phyloP scores from a whole-genome alignment of 2,329 filamentous ascomycete species.

The Fusarium virguliforme region DNA sequence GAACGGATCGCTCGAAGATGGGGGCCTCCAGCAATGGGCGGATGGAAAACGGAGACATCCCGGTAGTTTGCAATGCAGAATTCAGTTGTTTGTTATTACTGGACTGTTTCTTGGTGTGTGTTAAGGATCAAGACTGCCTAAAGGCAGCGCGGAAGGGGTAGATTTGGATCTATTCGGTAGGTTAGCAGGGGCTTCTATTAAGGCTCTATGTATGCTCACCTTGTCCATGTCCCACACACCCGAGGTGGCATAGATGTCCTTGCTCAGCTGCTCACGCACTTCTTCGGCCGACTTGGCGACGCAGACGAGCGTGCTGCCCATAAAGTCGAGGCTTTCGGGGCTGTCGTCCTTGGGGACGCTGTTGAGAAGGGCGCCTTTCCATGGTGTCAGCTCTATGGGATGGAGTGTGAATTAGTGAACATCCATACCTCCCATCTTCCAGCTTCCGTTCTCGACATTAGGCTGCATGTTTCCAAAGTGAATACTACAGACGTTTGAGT shows the following conservation, averaged over 20 bases:
- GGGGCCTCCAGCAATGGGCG: constrained; percentile 17
- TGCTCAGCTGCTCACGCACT: constrained; percentile 75
- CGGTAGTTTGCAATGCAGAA: constrained; percentile 14
- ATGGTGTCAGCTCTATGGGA: not conserved
- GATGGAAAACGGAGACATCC: constrained; percentile 21
- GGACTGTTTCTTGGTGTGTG: not conserved
- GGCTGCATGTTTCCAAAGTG: constrained; percentile 73
- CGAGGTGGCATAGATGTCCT: constrained; percentile 79
- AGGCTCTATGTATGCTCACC: constrained; percentile 54
- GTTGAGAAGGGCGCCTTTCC: constrained; percentile 76
- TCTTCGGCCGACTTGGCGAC: constrained; percentile 79
- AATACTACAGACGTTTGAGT: constrained; percentile 40
- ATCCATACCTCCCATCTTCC: constrained; percentile 75
- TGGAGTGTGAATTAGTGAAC: constrained; percentile 42
- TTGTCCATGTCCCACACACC: constrained; percentile 89
- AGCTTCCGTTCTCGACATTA: constrained; percentile 68
- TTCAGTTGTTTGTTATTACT: constrained; percentile 17
- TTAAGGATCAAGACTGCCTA: constrained; percentile 47
- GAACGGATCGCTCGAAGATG: constrained; percentile 17
- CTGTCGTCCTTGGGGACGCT: constrained; percentile 75
- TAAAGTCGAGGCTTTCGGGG: constrained; percentile 75
- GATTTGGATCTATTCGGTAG: constrained; percentile 62
- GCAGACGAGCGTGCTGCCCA: constrained; percentile 80
- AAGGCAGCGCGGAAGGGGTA: constrained; percentile 66
- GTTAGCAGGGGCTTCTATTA: constrained; percentile 10